A percentile compares a stretch with the other conserved stretches of the same genome.
Evolutionary conservation across 2,329 filamentous ascomycete genomes (phyloP).

Genomic region (Aspergillus thermomutatus): DNA sequence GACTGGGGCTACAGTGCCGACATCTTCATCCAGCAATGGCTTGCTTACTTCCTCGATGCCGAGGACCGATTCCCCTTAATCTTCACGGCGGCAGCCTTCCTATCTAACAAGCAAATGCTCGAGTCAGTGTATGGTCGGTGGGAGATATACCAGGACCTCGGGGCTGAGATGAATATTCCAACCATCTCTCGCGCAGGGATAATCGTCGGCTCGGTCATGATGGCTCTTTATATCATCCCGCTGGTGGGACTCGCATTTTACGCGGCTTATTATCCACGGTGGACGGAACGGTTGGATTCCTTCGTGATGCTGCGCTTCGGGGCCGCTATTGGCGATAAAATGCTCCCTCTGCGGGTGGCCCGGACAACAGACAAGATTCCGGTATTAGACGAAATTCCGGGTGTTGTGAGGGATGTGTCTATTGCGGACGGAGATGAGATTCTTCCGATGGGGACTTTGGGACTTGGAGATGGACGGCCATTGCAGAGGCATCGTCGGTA

Average conservation of each 20-base stretch:
- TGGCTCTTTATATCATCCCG: slow-evolving; percentile 10
- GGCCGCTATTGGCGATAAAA: slow-evolving; percentile 4
- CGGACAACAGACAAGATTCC: background rate
- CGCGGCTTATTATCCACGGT: slow-evolving; percentile 9
- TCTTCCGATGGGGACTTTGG: background rate
- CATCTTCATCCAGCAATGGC: background rate
- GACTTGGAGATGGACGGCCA: background rate
- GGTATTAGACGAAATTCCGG: background rate
- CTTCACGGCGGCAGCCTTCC: background rate
- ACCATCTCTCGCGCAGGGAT: slow-evolving; percentile 6
- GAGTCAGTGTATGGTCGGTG: background rate
- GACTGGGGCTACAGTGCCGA: background rate
- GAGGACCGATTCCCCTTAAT: background rate
- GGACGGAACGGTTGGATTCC: slow-evolving; percentile 17
- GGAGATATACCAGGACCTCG: background rate
- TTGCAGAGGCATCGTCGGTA: background rate
- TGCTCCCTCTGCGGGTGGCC: background rate
- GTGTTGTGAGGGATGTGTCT: background rate
- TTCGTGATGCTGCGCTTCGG: slow-evolving; percentile 20
- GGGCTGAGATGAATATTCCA: slow-evolving; percentile 5
- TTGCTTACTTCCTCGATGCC: background rate
- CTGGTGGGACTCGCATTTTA: slow-evolving; percentile 14
- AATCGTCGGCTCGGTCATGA: slow-evolving; percentile 6
- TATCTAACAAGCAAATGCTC: background rate
- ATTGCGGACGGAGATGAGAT: background rate